Conservation (phyloP, 768 basidiomycete genomes). For the Leucocoprinus sp. region DNA sequence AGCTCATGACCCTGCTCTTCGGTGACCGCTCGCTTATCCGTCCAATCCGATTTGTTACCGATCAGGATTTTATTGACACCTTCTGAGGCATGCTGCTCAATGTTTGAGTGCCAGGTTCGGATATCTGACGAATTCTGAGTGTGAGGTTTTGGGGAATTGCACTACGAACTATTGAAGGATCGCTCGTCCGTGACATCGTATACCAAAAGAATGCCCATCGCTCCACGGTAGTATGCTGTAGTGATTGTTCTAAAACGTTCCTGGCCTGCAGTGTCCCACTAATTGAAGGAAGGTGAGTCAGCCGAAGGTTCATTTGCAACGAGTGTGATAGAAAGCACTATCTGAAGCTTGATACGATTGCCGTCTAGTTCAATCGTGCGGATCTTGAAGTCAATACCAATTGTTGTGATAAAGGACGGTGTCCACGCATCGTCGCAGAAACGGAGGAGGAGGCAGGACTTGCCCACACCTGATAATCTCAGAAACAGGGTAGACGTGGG, state of each 20-base stretch:
- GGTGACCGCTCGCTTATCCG: conserved; percentile 88
- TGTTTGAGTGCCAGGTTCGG: conserved; percentile 95
- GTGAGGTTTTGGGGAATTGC: not conserved
- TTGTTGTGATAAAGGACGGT: conserved; percentile 97
- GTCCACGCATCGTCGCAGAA: conserved; percentile 99
- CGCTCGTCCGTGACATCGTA: conserved; percentile 95
- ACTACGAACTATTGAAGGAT: conserved; percentile 82
- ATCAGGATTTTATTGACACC: conserved; percentile 99
- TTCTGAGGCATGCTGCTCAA: conserved; percentile 97
- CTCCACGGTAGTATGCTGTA: conserved; percentile 97
- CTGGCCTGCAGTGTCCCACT: conserved; percentile 99
- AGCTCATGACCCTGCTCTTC: conserved; percentile 89
- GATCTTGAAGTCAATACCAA: conserved; percentile 99
- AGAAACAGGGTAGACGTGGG: conserved; percentile 6
- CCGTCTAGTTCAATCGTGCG: conserved; percentile 97
- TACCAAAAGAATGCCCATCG: conserved; percentile 98
- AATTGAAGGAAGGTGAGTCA: not conserved
- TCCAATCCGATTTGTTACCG: conserved; percentile 99
- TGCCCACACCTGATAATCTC: conserved; percentile 68
- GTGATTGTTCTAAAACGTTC: conserved; percentile 99
- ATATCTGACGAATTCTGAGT: conserved; percentile 54
- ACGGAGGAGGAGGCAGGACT: conserved; percentile 90
- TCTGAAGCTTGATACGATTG: conserved; percentile 98
- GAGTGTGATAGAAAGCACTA: conserved; percentile 45
- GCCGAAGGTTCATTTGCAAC: not conserved